Evolutionary conservation across 225 moss, liverwort and hornwort genomes (phyloP).

Genomic region (Marchantia paleacea): DNA sequence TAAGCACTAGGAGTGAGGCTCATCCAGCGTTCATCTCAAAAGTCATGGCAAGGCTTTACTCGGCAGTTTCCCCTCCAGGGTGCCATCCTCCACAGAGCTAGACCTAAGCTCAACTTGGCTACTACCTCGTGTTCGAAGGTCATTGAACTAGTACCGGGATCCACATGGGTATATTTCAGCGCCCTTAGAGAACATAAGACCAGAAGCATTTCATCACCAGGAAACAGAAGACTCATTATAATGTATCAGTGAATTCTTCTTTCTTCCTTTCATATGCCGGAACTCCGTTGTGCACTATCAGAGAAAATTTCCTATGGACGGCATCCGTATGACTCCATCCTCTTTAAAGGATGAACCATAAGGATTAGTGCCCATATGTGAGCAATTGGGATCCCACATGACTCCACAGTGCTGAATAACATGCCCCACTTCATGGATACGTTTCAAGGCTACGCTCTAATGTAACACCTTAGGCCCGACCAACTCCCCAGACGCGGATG

Average conservation of each 20-base stretch:
- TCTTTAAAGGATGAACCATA: background rate
- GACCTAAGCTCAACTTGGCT: background rate
- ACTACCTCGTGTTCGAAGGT: background rate
- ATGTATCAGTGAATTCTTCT: constrained; percentile 12
- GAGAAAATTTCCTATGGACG: constrained; percentile 12
- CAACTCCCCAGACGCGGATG: constrained; percentile 91
- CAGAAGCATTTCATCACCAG: constrained; percentile 22
- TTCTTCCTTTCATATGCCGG: constrained; percentile 23
- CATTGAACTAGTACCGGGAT: background rate
- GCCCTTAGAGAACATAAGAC: background rate
- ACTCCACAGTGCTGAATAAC: constrained; percentile 31
- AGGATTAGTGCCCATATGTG: constrained; percentile 16
- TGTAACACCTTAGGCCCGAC: constrained; percentile 49
- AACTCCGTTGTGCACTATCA: constrained; percentile 20
- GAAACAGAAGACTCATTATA: constrained; percentile 8
- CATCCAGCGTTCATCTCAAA: background rate
- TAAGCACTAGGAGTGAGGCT: background rate
- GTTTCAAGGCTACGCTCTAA: constrained; percentile 4
- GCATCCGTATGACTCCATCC: constrained; percentile 18
- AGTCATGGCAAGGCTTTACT: background rate
- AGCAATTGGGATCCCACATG: constrained; percentile 15
- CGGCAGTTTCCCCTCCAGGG: background rate
- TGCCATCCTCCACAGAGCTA: background rate
- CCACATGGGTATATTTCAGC: background rate
- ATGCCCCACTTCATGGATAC: constrained; percentile 19